Evolutionary conservation across 225 moss, liverwort and hornwort genomes (phyloP), one percentile per base, ranked within the genome.

Genomic region (Anthoceros angustus): DNA sequence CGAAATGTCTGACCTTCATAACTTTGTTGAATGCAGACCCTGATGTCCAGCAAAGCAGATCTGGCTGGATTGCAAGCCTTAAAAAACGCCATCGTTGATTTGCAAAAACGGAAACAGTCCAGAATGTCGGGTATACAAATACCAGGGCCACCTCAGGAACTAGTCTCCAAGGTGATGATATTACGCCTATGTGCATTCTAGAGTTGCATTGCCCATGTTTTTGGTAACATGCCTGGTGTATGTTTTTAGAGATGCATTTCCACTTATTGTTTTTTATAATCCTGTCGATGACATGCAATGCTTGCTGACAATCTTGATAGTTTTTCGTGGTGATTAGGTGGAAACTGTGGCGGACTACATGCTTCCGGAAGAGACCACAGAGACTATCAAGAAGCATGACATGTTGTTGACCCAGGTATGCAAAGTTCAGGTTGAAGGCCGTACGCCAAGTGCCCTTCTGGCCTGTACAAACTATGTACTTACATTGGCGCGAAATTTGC

Each of bases 381-480:
- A 71, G n/a, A 84, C 82, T 14, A 50, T 92, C 20, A 92, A 86
- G 65, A 88, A 87, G 43, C 91, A 92, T 75, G 87, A 92, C 38
- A 87, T 86, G 71, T 80, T 92, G 84, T 65, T 92, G 25, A 21
- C 84, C 10, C 88, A 92, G 88, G 91, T 92, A 62, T 20, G 9
- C 67, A 25, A n/a, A 23, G 15, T 68, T 39, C 63, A 21, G 23
- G 20, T 48, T 62, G n/a, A 66, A 66, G 61, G 10, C 7, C 2
- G 18, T 15, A 42, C 11, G 43, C 8, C 41, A 20, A 40, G n/a
- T 49, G 26, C 63, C 45, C 26, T 38, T 21, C 43, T 14, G 25
- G 25, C 5, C 20, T 18, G 23, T 40, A 21, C 25, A 63, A 32
- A 40, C 15, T 15, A 62, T 15, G 8, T 40, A 41, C n/a, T 38